Evolutionary conservation across 1,284 basidiomycete genomes (phyloP), one percentile per base, ranked within the genome.

Genomic region (Cryptococcus sp.): DNA sequence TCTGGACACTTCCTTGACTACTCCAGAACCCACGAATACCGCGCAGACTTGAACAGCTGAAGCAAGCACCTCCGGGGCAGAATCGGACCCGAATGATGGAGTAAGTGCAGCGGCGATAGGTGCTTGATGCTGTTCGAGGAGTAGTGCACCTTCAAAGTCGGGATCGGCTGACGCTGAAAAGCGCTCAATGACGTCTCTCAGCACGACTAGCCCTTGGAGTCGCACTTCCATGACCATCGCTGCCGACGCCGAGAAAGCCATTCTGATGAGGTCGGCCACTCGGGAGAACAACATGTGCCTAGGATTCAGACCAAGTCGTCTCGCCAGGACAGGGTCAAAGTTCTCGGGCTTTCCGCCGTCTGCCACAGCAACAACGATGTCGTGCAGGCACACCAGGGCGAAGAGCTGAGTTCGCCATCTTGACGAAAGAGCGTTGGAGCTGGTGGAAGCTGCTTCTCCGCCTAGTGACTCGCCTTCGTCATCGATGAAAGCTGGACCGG

Each of bases 81-180:
- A 92, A 73, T 99, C 96, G 0, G 89, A 83, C 3, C 91, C 90
- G 72, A 99, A 99, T 0, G 95, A 94, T 0, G 96, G 95, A 0
- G 94, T 99, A n/a, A 99, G 83, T 0, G 96, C 96, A 2, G 96
- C 93, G 1, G 95, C 95, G 60, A 99, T 96, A 0, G 96, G 95
- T 0, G 96, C 96, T 79, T 99, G 95, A 76, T 97, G 91, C 76
- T 99, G 96, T 73, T 99, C 95, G n/a, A 99, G 83, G 1, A 99
- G 81, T 3, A 94, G 81, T 0, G 91, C 86, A 62, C 92, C 91
- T 47, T 91, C 88, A 70, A 93, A 98, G 60, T 94, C 93, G 1
- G 93, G 90, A 78, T 99, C 96, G 1, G 90, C 90, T 3, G 91
- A 86, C 23, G 83, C 79, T 3, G 91, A 85, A 77, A 98, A 99